Base-by-base conservation (phyloP, 2,329 filamentous ascomycete genomes). In the Aspergillus ustus region DNA sequence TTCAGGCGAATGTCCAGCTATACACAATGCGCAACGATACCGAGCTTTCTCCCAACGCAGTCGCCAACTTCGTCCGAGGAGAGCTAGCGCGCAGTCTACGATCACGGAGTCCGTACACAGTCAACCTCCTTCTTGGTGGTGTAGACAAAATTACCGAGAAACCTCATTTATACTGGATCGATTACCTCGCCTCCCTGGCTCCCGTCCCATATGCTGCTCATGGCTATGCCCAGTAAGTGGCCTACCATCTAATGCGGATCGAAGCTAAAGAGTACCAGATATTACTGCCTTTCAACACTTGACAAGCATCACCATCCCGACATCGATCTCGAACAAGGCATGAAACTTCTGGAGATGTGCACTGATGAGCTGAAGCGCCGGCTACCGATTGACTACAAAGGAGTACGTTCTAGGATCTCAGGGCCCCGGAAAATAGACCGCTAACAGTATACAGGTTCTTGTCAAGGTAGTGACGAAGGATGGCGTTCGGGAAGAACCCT, bases 281-380 rank as follows among this genome's bases (percentile, higher is more conserved):
- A 98, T 85, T 99, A 99, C 85, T 99, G 95, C 79, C 85, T 99
- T 64, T 96, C 92, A 7, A 96, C 97, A 70, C 88, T 99, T 55
- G 95, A 99, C 83, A 99, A 99, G 84, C 95, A 99, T 78, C 95
- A 99, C 78, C 91, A 97, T 74, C 94, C 95, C 52, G 90, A 97
- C 74, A 98, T 99, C 78, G 87, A 86, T 64, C 88, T 95, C 58
- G 93, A 91, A 65, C 87, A 96, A 78, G 95, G 95, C 60, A 87
- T 97, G 81, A 95, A 97, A 84, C 88, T 99, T 66, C 83, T 99
- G 73, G 89, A 87, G 72, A 91, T 97, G 89, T 99, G 95, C 82
- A 95, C 92, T 69, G 93, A 98, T 78, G 95, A 99, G 84, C 83
- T 99, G 76, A 97, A 97, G 87, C 89, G 95, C 77, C 88, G 96